phyloP scores from a whole-genome alignment of 208 protist genomes.

The Leishmania amazonensis region DNA sequence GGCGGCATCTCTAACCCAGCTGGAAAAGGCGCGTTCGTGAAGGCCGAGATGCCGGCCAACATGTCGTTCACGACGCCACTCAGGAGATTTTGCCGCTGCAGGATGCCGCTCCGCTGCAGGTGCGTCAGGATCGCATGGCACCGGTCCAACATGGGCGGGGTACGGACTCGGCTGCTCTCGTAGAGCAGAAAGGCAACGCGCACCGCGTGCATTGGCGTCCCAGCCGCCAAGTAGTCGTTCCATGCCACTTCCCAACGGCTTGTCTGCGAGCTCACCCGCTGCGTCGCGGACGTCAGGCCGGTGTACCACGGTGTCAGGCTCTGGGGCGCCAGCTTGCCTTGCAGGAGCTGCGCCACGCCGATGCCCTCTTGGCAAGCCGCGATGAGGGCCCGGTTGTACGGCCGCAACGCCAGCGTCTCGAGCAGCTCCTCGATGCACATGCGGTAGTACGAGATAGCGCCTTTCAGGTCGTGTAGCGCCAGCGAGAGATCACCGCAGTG shows the following conservation, averaged over 20 bases:
- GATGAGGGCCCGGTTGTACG: slow-evolving; percentile 73
- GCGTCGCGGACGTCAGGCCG: slow-evolving; percentile 38
- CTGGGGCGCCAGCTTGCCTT: slow-evolving; percentile 48
- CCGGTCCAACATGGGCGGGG: slow-evolving; percentile 57
- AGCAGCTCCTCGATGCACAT: slow-evolving; percentile 80
- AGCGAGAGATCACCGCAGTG: slow-evolving; percentile 74
- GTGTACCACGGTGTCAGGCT: slow-evolving; percentile 58
- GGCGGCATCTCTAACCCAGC: slow-evolving; percentile 43
- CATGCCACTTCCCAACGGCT: slow-evolving; percentile 67
- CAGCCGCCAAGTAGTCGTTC: slow-evolving; percentile 64
- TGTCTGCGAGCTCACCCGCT: slow-evolving; percentile 45
- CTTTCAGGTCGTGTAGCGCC: slow-evolving; percentile 63
- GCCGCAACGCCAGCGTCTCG: slow-evolving; percentile 50
- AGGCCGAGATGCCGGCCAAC: slow-evolving; percentile 52
- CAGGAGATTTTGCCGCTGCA: slow-evolving; percentile 38
- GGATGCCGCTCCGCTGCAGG: slow-evolving; percentile 55
- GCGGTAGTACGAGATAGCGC: slow-evolving; percentile 63
- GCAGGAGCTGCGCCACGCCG: slow-evolving; percentile 58
- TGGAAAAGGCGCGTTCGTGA: slow-evolving; percentile 70
- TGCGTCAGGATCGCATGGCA: slow-evolving; percentile 41
- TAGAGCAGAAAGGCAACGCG: slow-evolving; percentile 68
- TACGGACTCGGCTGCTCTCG: slow-evolving; percentile 66
- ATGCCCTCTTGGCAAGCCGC: slow-evolving; percentile 80
- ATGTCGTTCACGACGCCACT: slow-evolving; percentile 63
- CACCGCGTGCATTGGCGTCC: slow-evolving; percentile 44